Conservation (phyloP, 192 early-diverging fungal species). For the Coemansia sp. region DNA sequence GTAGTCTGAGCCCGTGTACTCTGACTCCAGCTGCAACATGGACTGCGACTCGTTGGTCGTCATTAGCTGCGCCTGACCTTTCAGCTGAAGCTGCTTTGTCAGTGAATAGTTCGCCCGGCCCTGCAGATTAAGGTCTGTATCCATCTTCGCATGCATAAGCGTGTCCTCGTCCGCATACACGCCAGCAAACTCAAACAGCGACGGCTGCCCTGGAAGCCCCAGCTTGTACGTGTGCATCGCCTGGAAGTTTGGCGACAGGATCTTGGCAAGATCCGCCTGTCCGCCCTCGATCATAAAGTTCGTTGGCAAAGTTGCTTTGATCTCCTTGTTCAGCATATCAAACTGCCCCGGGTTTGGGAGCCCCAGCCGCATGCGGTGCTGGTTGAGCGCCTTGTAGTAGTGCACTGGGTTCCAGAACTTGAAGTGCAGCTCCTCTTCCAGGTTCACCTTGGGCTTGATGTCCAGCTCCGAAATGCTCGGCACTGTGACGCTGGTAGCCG, state of each 20-base stretch:
- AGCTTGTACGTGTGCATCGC: constrained; percentile 89
- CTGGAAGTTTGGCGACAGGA: constrained; percentile 93
- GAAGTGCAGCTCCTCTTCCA: constrained; percentile 53
- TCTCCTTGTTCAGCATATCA: constrained; percentile 45
- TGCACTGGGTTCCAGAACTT: constrained; percentile 55
- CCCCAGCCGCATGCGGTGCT: constrained; percentile 47
- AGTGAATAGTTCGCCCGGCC: constrained; percentile 82
- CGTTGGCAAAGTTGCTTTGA: constrained; percentile 71
- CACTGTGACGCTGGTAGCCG: constrained; percentile 10
- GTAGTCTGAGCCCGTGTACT: constrained; percentile 87
- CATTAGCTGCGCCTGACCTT: constrained; percentile 66
- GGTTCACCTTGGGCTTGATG: constrained; percentile 25
- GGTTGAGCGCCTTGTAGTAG: constrained; percentile 50
- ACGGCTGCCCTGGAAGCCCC: constrained; percentile 75
- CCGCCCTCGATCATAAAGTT: constrained; percentile 93
- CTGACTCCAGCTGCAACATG: constrained; percentile 90
- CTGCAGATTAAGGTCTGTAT: constrained; percentile 84
- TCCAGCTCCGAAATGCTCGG: constrained; percentile 28
- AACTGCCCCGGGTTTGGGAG: constrained; percentile 52
- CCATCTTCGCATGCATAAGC: constrained; percentile 91
- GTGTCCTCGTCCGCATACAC: constrained; percentile 78
- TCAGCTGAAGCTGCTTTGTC: constrained; percentile 64
- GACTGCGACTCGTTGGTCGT: constrained; percentile 71
- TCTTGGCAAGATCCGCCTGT: constrained; percentile 88
- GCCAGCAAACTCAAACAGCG: constrained; percentile 89